These are phyloP conservation scores for Metschnikowia henanensis DNA, from an alignment of 805 yeast genomes.

Conservation along the genomic window DNA sequence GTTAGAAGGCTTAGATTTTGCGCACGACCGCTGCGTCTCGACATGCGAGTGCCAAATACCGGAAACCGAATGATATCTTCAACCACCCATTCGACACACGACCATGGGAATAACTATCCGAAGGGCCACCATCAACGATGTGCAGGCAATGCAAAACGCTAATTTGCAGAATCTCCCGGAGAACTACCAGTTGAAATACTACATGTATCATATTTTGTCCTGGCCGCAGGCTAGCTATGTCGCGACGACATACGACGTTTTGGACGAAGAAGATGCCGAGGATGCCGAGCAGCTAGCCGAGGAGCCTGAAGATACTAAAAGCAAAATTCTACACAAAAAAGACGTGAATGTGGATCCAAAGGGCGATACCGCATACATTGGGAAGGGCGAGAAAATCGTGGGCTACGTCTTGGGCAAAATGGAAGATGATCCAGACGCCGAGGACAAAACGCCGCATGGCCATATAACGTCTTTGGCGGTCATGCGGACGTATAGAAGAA, in stretches of 20 bases:
- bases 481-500: constrained; percentile 91
- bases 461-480: constrained; percentile 94
- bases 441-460: constrained; percentile 78
- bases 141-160: constrained; percentile 95
- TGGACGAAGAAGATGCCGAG: constrained; percentile 21
- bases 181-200: constrained; percentile 88
- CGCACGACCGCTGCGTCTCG: constrained; percentile 5
- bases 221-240: constrained; percentile 99
- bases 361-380: constrained; percentile 64
- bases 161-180: constrained; percentile 92
- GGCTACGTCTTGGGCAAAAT: constrained; percentile 95
- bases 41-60: neutral
- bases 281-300: constrained; percentile 12
- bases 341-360: constrained; percentile 40
- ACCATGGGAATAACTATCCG: constrained; percentile 83
- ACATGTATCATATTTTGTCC: constrained; percentile 87
- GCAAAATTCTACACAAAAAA: constrained; percentile 12
- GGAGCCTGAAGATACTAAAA: constrained; percentile 2
- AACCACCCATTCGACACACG: neutral
- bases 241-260: constrained; percentile 71
- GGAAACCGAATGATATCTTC: neutral
- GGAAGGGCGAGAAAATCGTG: constrained; percentile 76
- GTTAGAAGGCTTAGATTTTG: neutral
- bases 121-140: constrained; percentile 80
- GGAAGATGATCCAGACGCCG: constrained; percentile 89